Conservation (phyloP, 2,329 filamentous ascomycete species). For the Ophiostoma himal-ulmi region DNA sequence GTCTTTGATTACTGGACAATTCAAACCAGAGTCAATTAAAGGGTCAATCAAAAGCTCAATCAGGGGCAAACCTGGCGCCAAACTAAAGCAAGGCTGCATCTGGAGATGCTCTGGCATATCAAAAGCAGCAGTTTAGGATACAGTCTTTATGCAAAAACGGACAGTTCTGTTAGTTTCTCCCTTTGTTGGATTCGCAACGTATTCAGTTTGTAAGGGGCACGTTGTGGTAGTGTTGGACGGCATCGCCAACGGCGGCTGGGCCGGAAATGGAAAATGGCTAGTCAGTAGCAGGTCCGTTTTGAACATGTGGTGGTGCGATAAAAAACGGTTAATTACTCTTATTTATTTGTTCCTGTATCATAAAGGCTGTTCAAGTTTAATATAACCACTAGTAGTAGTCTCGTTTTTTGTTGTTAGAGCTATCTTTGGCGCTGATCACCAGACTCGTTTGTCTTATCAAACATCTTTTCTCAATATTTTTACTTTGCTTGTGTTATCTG, state of each 20-base stretch:
- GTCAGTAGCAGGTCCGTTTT: neutral
- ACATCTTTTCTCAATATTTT: neutral
- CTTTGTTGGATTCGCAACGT: neutral
- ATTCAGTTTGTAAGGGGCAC: neutral
- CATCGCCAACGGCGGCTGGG: conserved; percentile 2
- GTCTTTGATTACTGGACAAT: neutral
- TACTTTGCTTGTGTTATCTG: neutral
- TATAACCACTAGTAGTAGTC: neutral
- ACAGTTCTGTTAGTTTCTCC: neutral
- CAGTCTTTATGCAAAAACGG: neutral
- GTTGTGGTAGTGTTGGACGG: neutral
- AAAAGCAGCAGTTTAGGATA: neutral
- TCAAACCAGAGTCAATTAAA: neutral
- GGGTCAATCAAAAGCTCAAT: neutral
- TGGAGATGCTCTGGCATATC: neutral
- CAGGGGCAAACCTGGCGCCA: neutral
- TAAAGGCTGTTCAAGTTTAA: neutral
- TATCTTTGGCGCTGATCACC: neutral
- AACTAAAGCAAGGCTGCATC: neutral
- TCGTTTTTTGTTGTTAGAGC: neutral
- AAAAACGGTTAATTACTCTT: neutral
- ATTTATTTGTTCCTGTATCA: neutral
- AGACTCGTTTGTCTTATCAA: neutral
- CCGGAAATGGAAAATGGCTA: conserved; percentile 2
- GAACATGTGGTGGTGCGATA: neutral